Evolutionary conservation across 2,329 filamentous ascomycete genomes (phyloP).

Genomic region (Penicillium verrucosum): DNA sequence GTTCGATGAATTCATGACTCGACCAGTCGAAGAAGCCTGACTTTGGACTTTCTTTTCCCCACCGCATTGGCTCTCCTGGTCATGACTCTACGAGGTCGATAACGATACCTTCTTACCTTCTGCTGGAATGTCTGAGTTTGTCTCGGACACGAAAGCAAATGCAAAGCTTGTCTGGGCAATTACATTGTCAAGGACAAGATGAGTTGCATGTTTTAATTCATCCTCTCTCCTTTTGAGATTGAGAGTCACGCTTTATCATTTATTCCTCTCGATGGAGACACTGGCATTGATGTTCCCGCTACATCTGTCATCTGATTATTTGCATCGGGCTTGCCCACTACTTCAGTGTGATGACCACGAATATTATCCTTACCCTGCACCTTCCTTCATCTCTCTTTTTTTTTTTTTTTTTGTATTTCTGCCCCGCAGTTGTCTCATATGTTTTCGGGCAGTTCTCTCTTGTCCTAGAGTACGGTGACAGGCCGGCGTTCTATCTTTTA

Average conservation of each 20-base stretch:
- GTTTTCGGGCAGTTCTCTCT: constrained; percentile 10
- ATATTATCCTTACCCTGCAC: constrained; percentile 1
- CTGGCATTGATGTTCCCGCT: background rate
- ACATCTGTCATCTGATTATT: constrained; percentile 3
- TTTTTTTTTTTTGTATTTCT: background rate
- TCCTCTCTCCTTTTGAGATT: constrained; percentile 3
- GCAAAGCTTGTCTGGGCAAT: background rate
- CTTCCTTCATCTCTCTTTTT: constrained; percentile 1
- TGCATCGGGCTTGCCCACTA: constrained; percentile 11
- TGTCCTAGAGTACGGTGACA: constrained; percentile 17
- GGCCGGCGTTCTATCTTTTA: constrained; percentile 18
- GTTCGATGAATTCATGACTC: constrained; percentile 32
- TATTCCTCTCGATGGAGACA: constrained; percentile 4
- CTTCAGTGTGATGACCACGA: constrained; percentile 18
- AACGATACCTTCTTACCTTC: constrained; percentile 2
- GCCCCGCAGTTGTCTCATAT: constrained; percentile 11
- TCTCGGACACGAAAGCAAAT: constrained; percentile 3
- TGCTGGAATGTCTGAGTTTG: background rate
- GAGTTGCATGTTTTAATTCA: constrained; percentile 2
- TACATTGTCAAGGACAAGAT: background rate
- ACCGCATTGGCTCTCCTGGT: constrained; percentile 7
- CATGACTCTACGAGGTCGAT: constrained; percentile 18
- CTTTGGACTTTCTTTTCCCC: background rate
- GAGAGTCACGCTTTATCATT: constrained; percentile 4
- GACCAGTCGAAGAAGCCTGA: constrained; percentile 15